Conservation (phyloP, 441 rosid genomes). For the Adansonia rubrostipa region DNA sequence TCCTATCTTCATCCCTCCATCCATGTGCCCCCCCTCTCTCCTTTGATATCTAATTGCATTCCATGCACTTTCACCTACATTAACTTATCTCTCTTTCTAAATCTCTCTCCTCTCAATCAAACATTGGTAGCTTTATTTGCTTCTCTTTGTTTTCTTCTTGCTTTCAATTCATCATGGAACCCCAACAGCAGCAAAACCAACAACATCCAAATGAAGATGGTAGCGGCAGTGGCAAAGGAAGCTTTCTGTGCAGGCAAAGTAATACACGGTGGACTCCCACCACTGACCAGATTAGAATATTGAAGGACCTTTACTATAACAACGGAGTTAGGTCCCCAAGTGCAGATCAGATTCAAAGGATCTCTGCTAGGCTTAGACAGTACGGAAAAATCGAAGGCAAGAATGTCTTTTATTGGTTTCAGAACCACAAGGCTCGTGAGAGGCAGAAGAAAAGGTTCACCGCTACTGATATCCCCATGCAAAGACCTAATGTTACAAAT, state of each 20-base stretch:
- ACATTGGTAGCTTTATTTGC: conserved; percentile 26
- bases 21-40: conserved; percentile 35
- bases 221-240: conserved; percentile 47
- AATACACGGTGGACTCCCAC: conserved; percentile 98
- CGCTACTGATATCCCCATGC: conserved; percentile 39
- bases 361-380: conserved; percentile 79
- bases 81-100: conserved; percentile 5
- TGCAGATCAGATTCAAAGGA: conserved; percentile 93
- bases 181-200: conserved; percentile 54
- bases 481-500: conserved; percentile 29
- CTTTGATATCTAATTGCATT: conserved; percentile 28
- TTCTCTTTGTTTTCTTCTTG: conserved; percentile 42
- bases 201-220: conserved; percentile 48
- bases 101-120: conserved; percentile 14
- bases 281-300: conserved; percentile 78
- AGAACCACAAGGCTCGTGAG: conserved; percentile 98
- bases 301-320: conserved; percentile 93
- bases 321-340: conserved; percentile 86
- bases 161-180: conserved; percentile 49
- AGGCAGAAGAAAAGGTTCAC: conserved; percentile 87
- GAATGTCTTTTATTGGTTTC: conserved; percentile 98
- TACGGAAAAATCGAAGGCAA: conserved; percentile 95
- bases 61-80: conserved; percentile 36
- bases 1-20: conserved; percentile 33
- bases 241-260: conserved; percentile 79